Conservation (phyloP, 768 basidiomycete genomes). For the Trametes punicea region DNA sequence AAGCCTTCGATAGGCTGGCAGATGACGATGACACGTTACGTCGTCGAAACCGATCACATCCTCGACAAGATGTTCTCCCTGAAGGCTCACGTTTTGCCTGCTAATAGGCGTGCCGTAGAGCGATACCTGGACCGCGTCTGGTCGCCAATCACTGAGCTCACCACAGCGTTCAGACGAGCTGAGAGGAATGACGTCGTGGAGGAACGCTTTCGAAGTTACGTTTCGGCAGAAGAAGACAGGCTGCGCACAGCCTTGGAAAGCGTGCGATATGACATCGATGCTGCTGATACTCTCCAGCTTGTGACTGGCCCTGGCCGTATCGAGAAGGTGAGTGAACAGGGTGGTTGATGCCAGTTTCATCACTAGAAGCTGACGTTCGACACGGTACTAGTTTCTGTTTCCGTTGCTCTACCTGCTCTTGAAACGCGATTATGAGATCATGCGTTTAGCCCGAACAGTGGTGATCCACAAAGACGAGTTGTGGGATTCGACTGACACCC, state of each 20-base stretch:
- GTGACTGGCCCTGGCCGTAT: constrained; percentile 34
- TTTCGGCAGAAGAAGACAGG: constrained; percentile 25
- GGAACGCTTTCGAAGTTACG: constrained; percentile 26
- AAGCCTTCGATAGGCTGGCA: constrained; percentile 22
- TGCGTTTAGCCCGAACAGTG: constrained; percentile 28
- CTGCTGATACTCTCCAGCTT: constrained; percentile 28
- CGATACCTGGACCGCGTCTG: constrained; percentile 24
- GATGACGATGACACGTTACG: constrained; percentile 14
- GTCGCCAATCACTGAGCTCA: constrained; percentile 10
- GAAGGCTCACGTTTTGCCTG: constrained; percentile 10
- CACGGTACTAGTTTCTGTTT: constrained; percentile 37
- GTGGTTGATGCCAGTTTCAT: too few relatives aligned
- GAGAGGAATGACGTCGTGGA: constrained; percentile 24
- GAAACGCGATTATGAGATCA: constrained; percentile 33
- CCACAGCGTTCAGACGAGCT: constrained; percentile 12
- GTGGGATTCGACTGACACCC: constrained; percentile 24
- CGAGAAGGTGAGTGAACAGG: constrained; percentile 32
- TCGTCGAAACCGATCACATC: constrained; percentile 11
- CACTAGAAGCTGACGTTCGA: too few relatives aligned
- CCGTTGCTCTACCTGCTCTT: constrained; percentile 35
- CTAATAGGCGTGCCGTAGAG: constrained; percentile 25
- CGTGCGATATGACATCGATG: constrained; percentile 33
- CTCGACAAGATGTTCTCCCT: constrained; percentile 19
- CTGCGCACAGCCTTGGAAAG: constrained; percentile 28
- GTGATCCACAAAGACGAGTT: constrained; percentile 31